These are phyloP conservation scores for Boletus rufocinnamomeus DNA, from an alignment of 768 basidiomycete genomes.

Conservation along the genomic window DNA sequence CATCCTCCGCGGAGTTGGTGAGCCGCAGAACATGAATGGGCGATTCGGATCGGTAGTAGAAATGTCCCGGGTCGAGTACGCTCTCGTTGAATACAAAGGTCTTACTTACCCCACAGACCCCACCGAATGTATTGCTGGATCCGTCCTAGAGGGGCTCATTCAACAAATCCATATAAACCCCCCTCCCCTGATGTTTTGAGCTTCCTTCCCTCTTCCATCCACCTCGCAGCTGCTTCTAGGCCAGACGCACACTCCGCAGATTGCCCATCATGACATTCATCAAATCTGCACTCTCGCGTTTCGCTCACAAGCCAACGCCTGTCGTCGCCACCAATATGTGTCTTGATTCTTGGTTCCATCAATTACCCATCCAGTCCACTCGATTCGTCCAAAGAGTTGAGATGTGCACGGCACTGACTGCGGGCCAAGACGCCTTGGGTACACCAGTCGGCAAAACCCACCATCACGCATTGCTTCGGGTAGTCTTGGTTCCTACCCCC, in stretches of 20 bases:
- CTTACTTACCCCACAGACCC: not conserved
- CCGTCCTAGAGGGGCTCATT: constrained; percentile 1
- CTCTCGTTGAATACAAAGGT: not conserved
- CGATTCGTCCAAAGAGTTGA: constrained; percentile 14
- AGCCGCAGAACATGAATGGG: not conserved
- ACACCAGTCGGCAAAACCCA: not conserved
- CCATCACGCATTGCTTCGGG: constrained; percentile 13
- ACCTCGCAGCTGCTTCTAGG: no score
- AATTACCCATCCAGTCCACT: not conserved
- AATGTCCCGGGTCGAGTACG: not conserved
- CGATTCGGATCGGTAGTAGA: not conserved
- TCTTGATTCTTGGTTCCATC: constrained; percentile 5
- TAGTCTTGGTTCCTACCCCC: not conserved
- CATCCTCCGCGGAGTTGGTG: not conserved
- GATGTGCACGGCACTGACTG: constrained; percentile 7
- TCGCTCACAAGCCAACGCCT: constrained; percentile 3
- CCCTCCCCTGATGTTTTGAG: accelerated
- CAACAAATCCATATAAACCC: not conserved
- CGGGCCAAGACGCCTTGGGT: constrained; percentile 1
- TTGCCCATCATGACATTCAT: constrained; percentile 1
- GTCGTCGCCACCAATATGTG: constrained; percentile 3
- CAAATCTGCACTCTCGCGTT: constrained; percentile 1
- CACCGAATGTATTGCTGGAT: constrained; percentile 3
- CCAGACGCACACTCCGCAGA: not conserved
- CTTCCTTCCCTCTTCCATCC: not conserved